phyloP scores from a whole-genome alignment of 768 basidiomycete species.

The Saitozyma podzolica region DNA sequence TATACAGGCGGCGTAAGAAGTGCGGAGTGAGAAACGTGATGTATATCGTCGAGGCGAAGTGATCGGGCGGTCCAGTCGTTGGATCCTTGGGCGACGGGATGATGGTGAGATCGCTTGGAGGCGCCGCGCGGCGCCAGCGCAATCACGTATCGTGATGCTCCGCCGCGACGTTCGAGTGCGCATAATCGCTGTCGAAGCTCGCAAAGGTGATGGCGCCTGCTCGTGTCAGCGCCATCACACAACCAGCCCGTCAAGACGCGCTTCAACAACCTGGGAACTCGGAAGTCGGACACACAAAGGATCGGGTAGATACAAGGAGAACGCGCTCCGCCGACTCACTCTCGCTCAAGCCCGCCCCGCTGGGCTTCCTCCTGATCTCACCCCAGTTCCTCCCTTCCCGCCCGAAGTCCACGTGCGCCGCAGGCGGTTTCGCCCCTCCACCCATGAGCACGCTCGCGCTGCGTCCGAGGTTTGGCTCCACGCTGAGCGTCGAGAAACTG shows the following conservation, averaged over 20 bases:
- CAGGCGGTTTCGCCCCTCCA: slow-evolving; percentile 14
- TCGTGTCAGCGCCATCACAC: background rate
- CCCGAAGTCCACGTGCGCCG: slow-evolving; percentile 3
- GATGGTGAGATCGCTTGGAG: too few species aligned
- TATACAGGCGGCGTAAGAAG: too few species aligned
- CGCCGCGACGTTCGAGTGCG: too few species aligned
- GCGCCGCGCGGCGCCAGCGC: too few species aligned
- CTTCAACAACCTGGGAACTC: background rate
- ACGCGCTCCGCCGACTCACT: slow-evolving; percentile 26
- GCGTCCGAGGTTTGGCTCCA: slow-evolving; percentile 63
- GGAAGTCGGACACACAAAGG: background rate
- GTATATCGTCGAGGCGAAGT: too few species aligned
- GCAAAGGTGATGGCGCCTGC: slow-evolving; percentile 49
- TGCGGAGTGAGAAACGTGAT: too few species aligned
- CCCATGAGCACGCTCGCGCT: slow-evolving; percentile 34
- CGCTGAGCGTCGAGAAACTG: slow-evolving; percentile 69
- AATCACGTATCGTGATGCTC: too few species aligned
- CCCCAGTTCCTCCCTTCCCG: slow-evolving; percentile 10
- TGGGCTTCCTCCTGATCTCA: slow-evolving; percentile 31
- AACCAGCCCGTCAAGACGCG: background rate
- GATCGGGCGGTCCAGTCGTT: too few species aligned
- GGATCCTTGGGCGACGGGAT: too few species aligned
- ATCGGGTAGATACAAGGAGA: background rate
- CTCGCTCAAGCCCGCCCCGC: slow-evolving; percentile 44
- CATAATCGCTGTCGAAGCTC: slow-evolving; percentile 30